Evolutionary conservation across 768 basidiomycete genomes (phyloP), one percentile per base, ranked within the genome.

Genomic region (Termitomyces heimii): DNA sequence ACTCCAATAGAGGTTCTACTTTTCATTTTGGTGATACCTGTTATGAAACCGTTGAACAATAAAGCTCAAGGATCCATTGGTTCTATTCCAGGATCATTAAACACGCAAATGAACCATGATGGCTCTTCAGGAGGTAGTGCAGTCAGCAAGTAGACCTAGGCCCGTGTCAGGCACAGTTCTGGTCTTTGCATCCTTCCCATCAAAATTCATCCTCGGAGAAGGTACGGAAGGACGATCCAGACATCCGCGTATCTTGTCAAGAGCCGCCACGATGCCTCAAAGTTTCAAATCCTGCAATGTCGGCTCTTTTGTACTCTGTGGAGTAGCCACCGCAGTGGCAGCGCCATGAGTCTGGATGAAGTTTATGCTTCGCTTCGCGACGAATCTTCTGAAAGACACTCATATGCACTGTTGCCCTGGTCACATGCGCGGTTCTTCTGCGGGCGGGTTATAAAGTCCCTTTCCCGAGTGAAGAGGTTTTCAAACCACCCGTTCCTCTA

Each of bases 201-300:
- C 39, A 52, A 29, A 32, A 46, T 55, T 39, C 34, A 45, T 47
- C 61, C 61, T 59, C 61, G 61, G 57, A 56, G 55, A 53, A 54
- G 40, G n/a, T 18, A 44, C 18, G 22, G 42, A 42, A 46, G 20
- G 39, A 52, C 61, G 54, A 56, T 61, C 26, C 44, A 60, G 55
- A 59, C 61, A 58, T 65, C 69, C 68, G 66, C 68, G 67, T 66
- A 69, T 66, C 63, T 62, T 54, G 56, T 34, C 22, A 45, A 44
- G 40, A 47, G 42, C 26, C 34, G 37, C 39, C 57, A 49, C 37
- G 46, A 46, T 34, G 28, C 32, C 55, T 24, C n/a, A n/a, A 22
- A 54, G 14, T 47, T 29, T 24, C 53, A 51, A 42, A 24, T 18
- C 34, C 53, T 49, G 32, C 54, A 54, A 47, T 29, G 31, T 46